Base-by-base conservation (phyloP, 306 rosid genomes). In the Bauhinia variegata region DNA sequence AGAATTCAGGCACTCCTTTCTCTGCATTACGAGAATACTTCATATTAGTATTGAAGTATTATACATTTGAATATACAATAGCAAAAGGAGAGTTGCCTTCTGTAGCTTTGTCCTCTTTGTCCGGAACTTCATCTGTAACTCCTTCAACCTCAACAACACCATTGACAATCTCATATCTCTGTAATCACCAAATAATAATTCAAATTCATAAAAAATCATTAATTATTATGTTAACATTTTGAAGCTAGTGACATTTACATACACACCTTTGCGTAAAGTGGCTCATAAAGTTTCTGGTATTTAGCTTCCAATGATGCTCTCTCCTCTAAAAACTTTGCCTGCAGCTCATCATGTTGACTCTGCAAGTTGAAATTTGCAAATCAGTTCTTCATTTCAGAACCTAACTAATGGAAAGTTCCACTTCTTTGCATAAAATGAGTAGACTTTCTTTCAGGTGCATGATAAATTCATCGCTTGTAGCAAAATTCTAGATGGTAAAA, bases 121-220 rank as follows among this genome's bases (percentile, higher is more conserved):
- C 71, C 7, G 11, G 19, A 15, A 13, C 60, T 18, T 77, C 81
- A 58, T 59, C 52, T 63, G 81, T 30, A 53, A 51, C 18, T 67
- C 78, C 83, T 58, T 71, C 81, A 47, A 77, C 85, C 57, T 84
- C 83, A 30, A 49, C 66, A 16, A 70, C 37, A 7, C 88, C 88
- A 60, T 74, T 80, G 68, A 84, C 85, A 74, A 84, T 74, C 36
- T 80, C 85, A 38, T 67, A 80, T 68, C 88, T 80, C 88, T 84
- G 31, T 52, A 80, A 54, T 59, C 66, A 73, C 55, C 30, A 54
- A 51, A 44, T 60, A 36, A 60, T 19, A 34, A 39, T 57, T 71
- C 18, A 36, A 54, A 72, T 30, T 1, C 68, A 33, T 19, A 49
- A 76, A 33, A 54, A 33, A 51, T 13, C 28, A 32, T n/a, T n/a